These are phyloP conservation scores for Talaromyces nanjingensis DNA, from an alignment of 495 filamentous ascomycete species.

Conservation along the genomic window DNA sequence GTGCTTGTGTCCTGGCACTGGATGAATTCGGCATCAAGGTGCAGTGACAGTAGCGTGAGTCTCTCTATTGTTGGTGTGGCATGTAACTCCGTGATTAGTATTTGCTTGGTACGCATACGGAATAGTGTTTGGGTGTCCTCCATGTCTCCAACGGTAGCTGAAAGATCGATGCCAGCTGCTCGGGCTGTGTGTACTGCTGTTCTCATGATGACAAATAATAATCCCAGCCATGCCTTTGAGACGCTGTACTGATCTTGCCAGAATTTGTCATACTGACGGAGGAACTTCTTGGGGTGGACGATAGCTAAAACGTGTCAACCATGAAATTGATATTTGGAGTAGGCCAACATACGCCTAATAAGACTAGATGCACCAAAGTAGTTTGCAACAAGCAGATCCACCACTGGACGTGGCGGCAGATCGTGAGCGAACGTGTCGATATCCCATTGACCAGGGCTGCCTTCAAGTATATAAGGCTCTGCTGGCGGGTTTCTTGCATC, in stretches of 20 bases:
- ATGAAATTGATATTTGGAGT: constrained; percentile 5
- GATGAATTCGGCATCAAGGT: constrained; percentile 40
- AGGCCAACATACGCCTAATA: constrained; percentile 19
- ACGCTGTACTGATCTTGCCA: constrained; percentile 24
- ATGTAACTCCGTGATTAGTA: constrained; percentile 20
- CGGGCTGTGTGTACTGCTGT: constrained; percentile 18
- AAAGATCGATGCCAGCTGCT: neutral
- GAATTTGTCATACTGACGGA: constrained; percentile 28
- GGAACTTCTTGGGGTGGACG: constrained; percentile 16
- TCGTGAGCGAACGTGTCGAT: constrained; percentile 11
- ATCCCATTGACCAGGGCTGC: constrained; percentile 9
- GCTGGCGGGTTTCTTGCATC: constrained; percentile 11
- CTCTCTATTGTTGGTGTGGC: constrained; percentile 33
- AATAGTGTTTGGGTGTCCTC: constrained; percentile 3
- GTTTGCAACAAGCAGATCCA: constrained; percentile 37
- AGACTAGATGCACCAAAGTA: constrained; percentile 30
- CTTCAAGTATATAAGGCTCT: constrained; percentile 23
- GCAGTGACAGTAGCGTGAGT: constrained; percentile 41
- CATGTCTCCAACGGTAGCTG: constrained; percentile 9
- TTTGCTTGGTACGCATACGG: neutral
- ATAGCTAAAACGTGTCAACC: constrained; percentile 9
- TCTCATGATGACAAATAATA: constrained; percentile 28
- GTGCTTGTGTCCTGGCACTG: constrained; percentile 35
- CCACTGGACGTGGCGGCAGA: constrained; percentile 32
- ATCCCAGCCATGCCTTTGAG: constrained; percentile 30